Base-by-base conservation (phyloP, 2,329 filamentous ascomycete species). In the Didymella arachidicola region DNA sequence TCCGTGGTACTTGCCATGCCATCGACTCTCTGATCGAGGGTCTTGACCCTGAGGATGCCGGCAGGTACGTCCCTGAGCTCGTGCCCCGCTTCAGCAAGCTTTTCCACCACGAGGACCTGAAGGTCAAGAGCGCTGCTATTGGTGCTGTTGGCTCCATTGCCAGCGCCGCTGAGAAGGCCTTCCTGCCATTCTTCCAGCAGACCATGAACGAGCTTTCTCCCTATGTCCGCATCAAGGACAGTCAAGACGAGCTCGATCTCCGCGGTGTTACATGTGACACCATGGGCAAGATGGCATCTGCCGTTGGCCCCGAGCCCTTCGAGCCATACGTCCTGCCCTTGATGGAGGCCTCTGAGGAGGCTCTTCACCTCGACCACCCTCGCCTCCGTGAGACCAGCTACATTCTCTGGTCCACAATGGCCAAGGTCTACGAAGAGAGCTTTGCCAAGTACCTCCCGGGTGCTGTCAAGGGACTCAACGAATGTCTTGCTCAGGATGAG, bases 321-420 rank as follows among this genome's bases (percentile, higher is more conserved):
- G 89, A 96, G 81, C 91, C 91, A 14, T 98, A 94, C 73, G 93
- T 98, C 34, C 84, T 90, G 73, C 92, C 92, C 41, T 84, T 98
- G 58, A 97, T 99, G 91, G 85, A 89, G 71, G 90, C 94, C 14
- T 97, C 92, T 66, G 93, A 97, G 79, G 93, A 97, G 78, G 93
- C 91, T 54, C 84, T 98, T 2, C 84, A 90, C 68, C 87, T 99
- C 2, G 93, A 92, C 69, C 93, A 97, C 80, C 91, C 93, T 41
- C 87, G 93, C 57, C 87, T 98, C 50, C 91, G 93, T 78, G 95
- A 99, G 82, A 97, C 93, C 62, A 97, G 92, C 76, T 99, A 97
- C 80, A 96, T 98, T 62, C 85, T 99, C 53, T 99, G 95, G 94
- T 93, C 92, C 65, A 92, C 91, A 39, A 88, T 99, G 74, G 90